Conservation (phyloP, 2,329 filamentous ascomycete genomes). For the Catunica adiposa region DNA sequence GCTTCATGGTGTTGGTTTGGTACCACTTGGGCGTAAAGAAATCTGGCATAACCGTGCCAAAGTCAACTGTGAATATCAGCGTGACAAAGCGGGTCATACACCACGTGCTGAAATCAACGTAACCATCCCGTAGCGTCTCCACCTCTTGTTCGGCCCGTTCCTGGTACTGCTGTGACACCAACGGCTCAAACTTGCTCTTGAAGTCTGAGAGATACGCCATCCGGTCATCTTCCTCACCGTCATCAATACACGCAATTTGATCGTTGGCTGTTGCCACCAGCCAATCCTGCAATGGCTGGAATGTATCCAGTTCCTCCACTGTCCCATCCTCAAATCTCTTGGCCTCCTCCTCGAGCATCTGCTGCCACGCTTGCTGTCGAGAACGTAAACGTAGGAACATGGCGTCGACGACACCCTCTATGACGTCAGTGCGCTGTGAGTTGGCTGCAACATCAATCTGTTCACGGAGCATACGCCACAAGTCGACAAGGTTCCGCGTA, state of each 20-base stretch:
- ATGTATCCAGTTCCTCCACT: slow-evolving; percentile 40
- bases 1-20: slow-evolving; percentile 66
- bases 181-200: slow-evolving; percentile 62
- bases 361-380: slow-evolving; percentile 74
- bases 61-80: slow-evolving; percentile 82
- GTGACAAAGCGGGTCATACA: slow-evolving; percentile 76
- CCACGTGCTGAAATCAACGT: slow-evolving; percentile 87
- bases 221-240: slow-evolving; percentile 58
- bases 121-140: slow-evolving; percentile 65
- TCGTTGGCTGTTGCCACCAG: slow-evolving; percentile 94
- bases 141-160: slow-evolving; percentile 59
- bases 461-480: slow-evolving; percentile 95
- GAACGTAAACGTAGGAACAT: slow-evolving; percentile 79
- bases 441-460: slow-evolving; percentile 74
- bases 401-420: slow-evolving; percentile 87
- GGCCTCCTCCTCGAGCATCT: slow-evolving; percentile 74
- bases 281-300: slow-evolving; percentile 84
- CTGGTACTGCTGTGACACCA: slow-evolving; percentile 67
- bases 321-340: slow-evolving; percentile 48
- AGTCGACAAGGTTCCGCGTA: slow-evolving; percentile 77
- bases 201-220: slow-evolving; percentile 76
- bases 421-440: slow-evolving; percentile 74
- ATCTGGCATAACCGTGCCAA: slow-evolving; percentile 63
- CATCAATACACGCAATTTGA: slow-evolving; percentile 95
- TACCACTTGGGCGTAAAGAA: slow-evolving; percentile 94